Evolutionary conservation across 2,329 filamentous ascomycete species (phyloP).

Genomic region (Huntiella bhutanensis): DNA sequence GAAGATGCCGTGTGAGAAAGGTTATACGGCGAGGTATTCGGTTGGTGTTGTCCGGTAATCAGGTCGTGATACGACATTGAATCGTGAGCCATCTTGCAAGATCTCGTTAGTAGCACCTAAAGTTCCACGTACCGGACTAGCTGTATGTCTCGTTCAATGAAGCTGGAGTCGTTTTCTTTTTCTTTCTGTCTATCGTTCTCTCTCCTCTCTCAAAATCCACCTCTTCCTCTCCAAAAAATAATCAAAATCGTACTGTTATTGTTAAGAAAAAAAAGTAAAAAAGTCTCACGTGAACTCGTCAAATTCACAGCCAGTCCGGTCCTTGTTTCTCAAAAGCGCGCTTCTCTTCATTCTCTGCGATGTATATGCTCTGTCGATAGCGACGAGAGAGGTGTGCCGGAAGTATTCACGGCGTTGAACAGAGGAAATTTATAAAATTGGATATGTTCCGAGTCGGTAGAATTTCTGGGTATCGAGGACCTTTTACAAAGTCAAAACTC

Average conservation of each 20-base stretch:
- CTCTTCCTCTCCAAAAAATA: too few relatives aligned
- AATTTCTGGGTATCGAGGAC: not conserved
- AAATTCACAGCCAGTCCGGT: constrained; percentile 12
- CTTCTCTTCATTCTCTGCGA: constrained; percentile 12
- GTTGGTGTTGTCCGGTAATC: not conserved
- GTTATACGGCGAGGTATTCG: not conserved
- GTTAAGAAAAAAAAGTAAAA: not conserved
- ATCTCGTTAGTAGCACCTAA: too few relatives aligned
- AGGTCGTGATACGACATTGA: constrained; percentile 5
- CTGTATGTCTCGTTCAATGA: too few relatives aligned
- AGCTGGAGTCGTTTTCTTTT: not conserved
- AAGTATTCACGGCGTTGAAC: constrained; percentile 1
- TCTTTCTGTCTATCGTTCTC: too few relatives aligned
- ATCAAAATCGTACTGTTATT: too few relatives aligned
- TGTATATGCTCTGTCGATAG: not conserved
- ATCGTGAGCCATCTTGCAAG: constrained; percentile 4
- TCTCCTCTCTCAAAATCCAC: too few relatives aligned
- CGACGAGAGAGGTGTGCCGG: not conserved
- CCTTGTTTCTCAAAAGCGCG: constrained; percentile 12
- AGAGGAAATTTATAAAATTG: not conserved
- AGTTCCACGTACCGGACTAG: not conserved
- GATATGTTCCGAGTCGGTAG: not conserved
- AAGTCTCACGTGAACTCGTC: constrained; percentile 12
- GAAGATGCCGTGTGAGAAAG: not conserved
- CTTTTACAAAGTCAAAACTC: not conserved